These are phyloP conservation scores for Cyberlindnera meyerae DNA, from an alignment of 805 yeast genomes.

Conservation along the genomic window DNA sequence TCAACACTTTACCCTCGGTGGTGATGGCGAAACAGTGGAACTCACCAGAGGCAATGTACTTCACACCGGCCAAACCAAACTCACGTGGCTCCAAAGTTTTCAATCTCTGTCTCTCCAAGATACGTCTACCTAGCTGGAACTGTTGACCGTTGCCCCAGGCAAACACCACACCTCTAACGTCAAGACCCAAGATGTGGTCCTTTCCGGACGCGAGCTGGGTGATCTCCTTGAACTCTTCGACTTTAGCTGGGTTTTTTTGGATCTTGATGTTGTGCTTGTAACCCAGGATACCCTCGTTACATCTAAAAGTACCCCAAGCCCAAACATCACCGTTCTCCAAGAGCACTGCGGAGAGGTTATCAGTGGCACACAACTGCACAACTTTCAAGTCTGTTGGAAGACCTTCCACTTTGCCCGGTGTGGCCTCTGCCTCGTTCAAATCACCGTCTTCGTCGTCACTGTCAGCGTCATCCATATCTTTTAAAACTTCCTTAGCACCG, in stretches of 20 bases:
- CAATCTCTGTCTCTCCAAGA: conserved; percentile 71
- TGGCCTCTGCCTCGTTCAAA: conserved; percentile 81
- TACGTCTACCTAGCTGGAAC: conserved; percentile 83
- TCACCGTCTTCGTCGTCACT: conserved; percentile 71
- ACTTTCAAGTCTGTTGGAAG: conserved; percentile 56
- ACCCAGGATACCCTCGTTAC: conserved; percentile 88
- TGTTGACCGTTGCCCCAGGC: conserved; percentile 99
- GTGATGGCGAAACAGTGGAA: conserved; percentile 93
- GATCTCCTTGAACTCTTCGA: conserved; percentile 57
- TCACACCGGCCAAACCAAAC: conserved; percentile 75
- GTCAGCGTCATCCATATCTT: conserved; percentile 58
- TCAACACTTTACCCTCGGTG: conserved; percentile 58
- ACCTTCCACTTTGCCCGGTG: conserved; percentile 74
- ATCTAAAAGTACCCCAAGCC: conserved; percentile 97
- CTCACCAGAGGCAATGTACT: conserved; percentile 86
- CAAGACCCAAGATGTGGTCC: conserved; percentile 84
- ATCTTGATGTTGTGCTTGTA: conserved; percentile 59
- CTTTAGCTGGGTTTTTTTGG: conserved; percentile 64
- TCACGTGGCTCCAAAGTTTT: conserved; percentile 75
- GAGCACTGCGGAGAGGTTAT: conserved; percentile 79
- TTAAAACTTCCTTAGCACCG: conserved; percentile 55
- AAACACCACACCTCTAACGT: conserved; percentile 77
- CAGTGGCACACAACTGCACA: conserved; percentile 86
- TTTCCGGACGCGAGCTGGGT: conserved; percentile 88
- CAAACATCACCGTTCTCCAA: conserved; percentile 81